Evolutionary conservation across 495 filamentous ascomycete genomes (phyloP), one percentile per base, ranked within the genome.

Genomic region (Amniculicola lignicola): DNA sequence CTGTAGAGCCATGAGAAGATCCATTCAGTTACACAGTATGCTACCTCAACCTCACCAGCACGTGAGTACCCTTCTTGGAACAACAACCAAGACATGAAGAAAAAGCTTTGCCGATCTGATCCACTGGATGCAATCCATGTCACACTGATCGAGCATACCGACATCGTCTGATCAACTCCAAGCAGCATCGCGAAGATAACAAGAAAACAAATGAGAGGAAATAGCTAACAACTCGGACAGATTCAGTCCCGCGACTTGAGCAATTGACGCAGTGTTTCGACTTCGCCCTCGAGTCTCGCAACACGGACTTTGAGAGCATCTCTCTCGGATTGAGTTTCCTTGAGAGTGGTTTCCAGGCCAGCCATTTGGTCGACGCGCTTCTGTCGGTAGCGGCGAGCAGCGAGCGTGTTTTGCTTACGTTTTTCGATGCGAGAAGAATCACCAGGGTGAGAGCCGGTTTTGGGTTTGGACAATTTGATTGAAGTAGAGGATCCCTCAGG

Each of bases 351-450:
- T 51, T 72, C 69, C 2, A 72, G 62, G 18, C 57, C 56, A 15
- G 48, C 36, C 21, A 70, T 61, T 19, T 68, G 67, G 46, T 72
- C 69, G 12, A 72, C 56, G 29, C 68, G 68, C 35, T 68, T 66
- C 36, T 72, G 69, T 6, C 69, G 66, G 41, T 72, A 72, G 10
- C 66, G 56, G 2, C 67, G 58, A 22, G 69, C 69, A n/a, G 69
- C 69, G 14, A 66, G 55, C 11, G 66, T 72, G 41, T 72, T 72
- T 25, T 53, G 52, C 44, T 62, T 50, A 10, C 69, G 63, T 38
- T 68, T 69, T 25, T 59, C 56, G 29, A 64, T 36, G 27, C 56
- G 55, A 10, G 61, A 42, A 40, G 61, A 55, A 19, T 56, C 46
- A 29, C 18, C 15, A 1, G 22, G 22, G 14, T 22, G 45, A 24